These are phyloP conservation scores for Gillenia trifoliata DNA, from an alignment of 306 rosid genomes.

Conservation along the genomic window DNA sequence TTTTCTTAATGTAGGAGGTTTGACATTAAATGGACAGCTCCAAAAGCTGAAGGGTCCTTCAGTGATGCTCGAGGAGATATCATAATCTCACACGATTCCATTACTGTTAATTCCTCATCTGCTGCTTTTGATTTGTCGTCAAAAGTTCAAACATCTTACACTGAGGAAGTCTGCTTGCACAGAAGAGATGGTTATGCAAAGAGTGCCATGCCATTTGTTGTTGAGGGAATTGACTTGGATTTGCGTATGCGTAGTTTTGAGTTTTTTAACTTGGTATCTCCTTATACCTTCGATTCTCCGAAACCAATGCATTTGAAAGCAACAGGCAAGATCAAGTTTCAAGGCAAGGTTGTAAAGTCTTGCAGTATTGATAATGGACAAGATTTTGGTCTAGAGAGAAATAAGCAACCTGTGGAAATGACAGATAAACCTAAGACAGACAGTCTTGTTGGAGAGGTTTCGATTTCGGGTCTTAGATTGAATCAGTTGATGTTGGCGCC, in stretches of 20 bases:
- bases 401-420: slow-evolving; percentile 27
- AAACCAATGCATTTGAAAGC: slow-evolving; percentile 79
- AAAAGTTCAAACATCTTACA: slow-evolving; percentile 62
- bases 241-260: slow-evolving; percentile 86
- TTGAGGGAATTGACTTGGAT: slow-evolving; percentile 78
- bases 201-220: slow-evolving; percentile 43
- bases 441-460: slow-evolving; percentile 71
- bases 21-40: slow-evolving; percentile 88
- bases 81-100: slow-evolving; percentile 62
- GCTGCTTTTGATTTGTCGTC: slow-evolving; percentile 71
- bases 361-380: slow-evolving; percentile 32
- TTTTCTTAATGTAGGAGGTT: slow-evolving; percentile 51
- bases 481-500: slow-evolving; percentile 92
- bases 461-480: slow-evolving; percentile 78
- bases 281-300: slow-evolving; percentile 69
- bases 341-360: slow-evolving; percentile 67
- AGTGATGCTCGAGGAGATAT: slow-evolving; percentile 91
- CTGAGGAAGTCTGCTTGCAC: slow-evolving; percentile 36
- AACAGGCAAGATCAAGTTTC: slow-evolving; percentile 82
- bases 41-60: slow-evolving; percentile 79
- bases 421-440: slow-evolving; percentile 36
- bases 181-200: slow-evolving; percentile 36
- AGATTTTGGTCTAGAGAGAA: slow-evolving; percentile 34
- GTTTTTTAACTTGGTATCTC: slow-evolving; percentile 60
- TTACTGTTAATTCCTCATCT: slow-evolving; percentile 67